Percentiles rank a stretch among this genome's conserved stretches.
phyloP scores from a whole-genome alignment of 2,329 filamentous ascomycete species.

The Aureobasidium melanogenum region DNA sequence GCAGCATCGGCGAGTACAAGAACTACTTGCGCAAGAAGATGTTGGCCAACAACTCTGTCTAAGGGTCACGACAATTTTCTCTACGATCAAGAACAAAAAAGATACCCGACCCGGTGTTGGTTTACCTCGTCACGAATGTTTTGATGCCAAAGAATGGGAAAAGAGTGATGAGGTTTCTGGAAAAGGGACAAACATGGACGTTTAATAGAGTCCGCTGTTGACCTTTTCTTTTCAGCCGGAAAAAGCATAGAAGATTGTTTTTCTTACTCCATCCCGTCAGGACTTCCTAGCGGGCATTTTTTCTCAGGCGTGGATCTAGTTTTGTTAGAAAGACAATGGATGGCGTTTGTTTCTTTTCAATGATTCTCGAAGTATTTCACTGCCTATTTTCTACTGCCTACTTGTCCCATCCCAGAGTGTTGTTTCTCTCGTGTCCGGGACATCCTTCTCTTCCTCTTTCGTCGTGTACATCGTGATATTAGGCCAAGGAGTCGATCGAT shows the following conservation, averaged over 20 bases:
- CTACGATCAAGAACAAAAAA: slow-evolving; percentile 5
- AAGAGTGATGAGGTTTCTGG: neutral
- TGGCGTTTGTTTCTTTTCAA: neutral
- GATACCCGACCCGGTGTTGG: slow-evolving; percentile 11
- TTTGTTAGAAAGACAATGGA: slow-evolving; percentile 8
- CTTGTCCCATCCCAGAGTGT: neutral
- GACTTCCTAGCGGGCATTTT: slow-evolving; percentile 5
- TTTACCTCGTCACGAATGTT: slow-evolving; percentile 3
- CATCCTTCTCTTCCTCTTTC: neutral
- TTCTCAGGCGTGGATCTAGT: neutral
- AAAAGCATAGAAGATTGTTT: slow-evolving; percentile 5
- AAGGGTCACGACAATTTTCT: slow-evolving; percentile 4
- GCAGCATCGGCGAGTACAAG: slow-evolving; percentile 91
- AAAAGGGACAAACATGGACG: neutral
- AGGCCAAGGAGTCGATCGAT: neutral
- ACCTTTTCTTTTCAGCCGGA: neutral
- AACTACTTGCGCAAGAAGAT: slow-evolving; percentile 99
- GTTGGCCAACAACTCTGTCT: slow-evolving; percentile 72
- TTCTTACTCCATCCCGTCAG: neutral
- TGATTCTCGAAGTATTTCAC: neutral
- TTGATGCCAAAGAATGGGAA: slow-evolving; percentile 2
- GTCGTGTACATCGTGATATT: neutral
- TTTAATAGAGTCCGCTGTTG: neutral
- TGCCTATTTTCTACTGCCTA: neutral
- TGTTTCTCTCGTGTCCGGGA: neutral